phyloP scores from a whole-genome alignment of 192 early-diverging fungal genomes.

The Backusella morwellensis region DNA sequence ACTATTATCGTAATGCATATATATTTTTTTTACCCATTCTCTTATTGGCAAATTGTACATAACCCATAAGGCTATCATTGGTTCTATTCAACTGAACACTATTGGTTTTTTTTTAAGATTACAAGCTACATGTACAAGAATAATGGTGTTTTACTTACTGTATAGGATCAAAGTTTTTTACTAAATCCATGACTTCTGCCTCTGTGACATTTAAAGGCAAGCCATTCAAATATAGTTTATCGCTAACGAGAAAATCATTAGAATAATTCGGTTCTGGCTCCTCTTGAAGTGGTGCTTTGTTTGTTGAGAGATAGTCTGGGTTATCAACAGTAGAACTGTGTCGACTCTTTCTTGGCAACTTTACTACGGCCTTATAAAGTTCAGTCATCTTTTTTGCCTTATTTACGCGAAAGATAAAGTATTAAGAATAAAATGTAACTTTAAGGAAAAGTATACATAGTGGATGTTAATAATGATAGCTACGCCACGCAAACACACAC shows the following conservation, averaged over 20 bases:
- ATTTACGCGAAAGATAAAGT: background rate
- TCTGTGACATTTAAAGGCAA: conserved; percentile 21
- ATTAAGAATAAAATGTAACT: background rate
- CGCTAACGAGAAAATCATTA: conserved; percentile 12
- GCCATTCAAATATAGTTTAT: conserved; percentile 23
- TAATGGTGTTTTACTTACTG: conserved; percentile 15
- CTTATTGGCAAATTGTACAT: conserved; percentile 27
- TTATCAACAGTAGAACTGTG: background rate
- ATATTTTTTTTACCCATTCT: conserved; percentile 28
- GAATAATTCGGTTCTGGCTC: background rate
- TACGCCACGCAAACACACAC: background rate
- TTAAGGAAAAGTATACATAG: background rate
- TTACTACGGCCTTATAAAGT: conserved; percentile 15
- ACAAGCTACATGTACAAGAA: background rate
- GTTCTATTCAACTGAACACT: conserved; percentile 12
- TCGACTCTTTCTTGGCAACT: conserved; percentile 17
- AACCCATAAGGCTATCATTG: conserved; percentile 8
- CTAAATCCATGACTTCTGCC: conserved; percentile 26
- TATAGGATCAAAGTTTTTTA: conserved; percentile 21
- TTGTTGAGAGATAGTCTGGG: background rate
- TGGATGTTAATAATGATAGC: background rate
- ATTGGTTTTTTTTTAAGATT: background rate
- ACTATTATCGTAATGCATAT: background rate
- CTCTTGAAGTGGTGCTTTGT: background rate
- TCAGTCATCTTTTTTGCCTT: conserved; percentile 10